Base-by-base conservation (phyloP, 805 yeast genomes). In the Lipomyces mesembrius region DNA sequence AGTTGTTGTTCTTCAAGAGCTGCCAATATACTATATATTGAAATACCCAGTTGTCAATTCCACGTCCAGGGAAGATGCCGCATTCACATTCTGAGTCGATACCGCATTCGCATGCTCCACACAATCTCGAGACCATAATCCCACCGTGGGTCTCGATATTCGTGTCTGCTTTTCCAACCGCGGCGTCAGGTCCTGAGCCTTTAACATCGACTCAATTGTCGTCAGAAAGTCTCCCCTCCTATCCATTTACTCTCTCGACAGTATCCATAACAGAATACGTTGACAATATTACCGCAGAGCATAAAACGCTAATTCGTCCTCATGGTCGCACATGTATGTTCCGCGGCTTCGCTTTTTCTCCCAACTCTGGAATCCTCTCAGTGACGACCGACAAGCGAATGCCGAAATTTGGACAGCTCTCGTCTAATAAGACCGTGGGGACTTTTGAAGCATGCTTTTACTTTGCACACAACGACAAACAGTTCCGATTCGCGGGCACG, bases 361-460 rank as follows among this genome's bases (percentile, higher is more conserved):
- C 67, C 14, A 64, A 65, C 34, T 67, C 71, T 7, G 72, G 72
- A 20, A 59, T 69, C 20, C 55, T 69, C 32, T 57, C 39, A 2
- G 64, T 66, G 22, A 69, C 72, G 14, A 69, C 72, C 22, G 72
- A 69, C 53, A 58, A 46, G 34, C 59, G 71, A 20, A 69, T 69
- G 72, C 61, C 67, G 11, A 69, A 69, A 56, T 63, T 64, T 43
- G 68, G 20, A 1, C 71, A 69, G 55, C 37, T 69, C 25, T 27
- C 59, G 14, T 17, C 34, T 8, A 39, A 54, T 27, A 29, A n/a
- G 9, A 59, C 62, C 12, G 22, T 35, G 20, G 70, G 70, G 25
- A 59, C 52, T 2, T 69, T 67, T 46, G 72, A 69, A 46, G 72
- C 71, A 11, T 69, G 72, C 56, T 69, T 69, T 34, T 69, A 63